Base-by-base conservation (phyloP, 2,329 filamentous ascomycete genomes). In the Coniosporium tulheliwenetii region DNA sequence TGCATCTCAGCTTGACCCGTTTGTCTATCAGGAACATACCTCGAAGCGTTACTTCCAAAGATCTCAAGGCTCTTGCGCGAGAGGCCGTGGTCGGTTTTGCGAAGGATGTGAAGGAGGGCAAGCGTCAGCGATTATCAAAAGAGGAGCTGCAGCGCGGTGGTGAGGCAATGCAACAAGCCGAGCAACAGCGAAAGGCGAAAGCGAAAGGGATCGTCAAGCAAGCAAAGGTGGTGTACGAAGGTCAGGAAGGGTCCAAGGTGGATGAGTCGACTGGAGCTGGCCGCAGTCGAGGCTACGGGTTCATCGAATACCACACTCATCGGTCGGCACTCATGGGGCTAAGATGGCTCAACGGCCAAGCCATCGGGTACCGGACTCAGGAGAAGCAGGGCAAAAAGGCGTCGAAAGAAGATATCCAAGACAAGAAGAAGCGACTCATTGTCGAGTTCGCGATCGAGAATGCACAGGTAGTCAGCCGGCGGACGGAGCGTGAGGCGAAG, bases 371-470 rank as follows among this genome's bases (percentile, higher is more conserved):
- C 52, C 52, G 63, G 41, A 61, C 68, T 33, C 59, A 64, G 40
- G 56, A 60, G 52, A 74, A 71, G 47, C 54, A 53, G 43, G 56
- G 55, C 14, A 49, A 44, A 36, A 51, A 53, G 43, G 45, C 46
- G 37, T 52, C 50, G 40, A 51, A 55, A 45, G 66, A 69, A 39
- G 65, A 64, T 5, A 41, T 65, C n/a, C 59, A 73, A 40, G 86
- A 91, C 48, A 85, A 81, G 63, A 89, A 85, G 57, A 87, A 91
- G 61, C 73, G 91, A 10, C 64, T 98, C 39, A 85, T 98, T 54
- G 89, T 89, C 32, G 93, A 98, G 60, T 98, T 98, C 57, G 86
- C 91, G 14, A 94, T 98, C 57, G 91, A 98, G 63, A 98, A 98
- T 52, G 87, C 85, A 1, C 87, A 95, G 54, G 91, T 98, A 1